Evolutionary conservation across 164 flowering plant species (phyloP).

Genomic region (Tinospora cordifolia): DNA sequence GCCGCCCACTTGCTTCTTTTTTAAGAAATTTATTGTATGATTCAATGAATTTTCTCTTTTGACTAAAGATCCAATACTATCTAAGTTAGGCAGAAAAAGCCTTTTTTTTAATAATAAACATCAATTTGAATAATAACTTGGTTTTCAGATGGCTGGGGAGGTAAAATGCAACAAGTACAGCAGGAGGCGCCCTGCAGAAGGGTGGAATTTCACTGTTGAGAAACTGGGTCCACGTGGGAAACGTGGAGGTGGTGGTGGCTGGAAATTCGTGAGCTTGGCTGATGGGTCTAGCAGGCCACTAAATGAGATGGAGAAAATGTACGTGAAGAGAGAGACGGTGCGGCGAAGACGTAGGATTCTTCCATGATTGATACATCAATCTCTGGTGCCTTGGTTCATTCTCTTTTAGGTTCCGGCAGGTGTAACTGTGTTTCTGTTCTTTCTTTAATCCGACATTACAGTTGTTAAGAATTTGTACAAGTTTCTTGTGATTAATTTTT

Average conservation of each 20-base stretch:
- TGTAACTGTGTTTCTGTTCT: too few species aligned
- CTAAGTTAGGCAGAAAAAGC: neutral
- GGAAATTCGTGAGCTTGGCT: slow-evolving; percentile 79
- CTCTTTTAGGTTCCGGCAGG: too few species aligned
- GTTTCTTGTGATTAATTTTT: too few species aligned
- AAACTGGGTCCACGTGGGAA: slow-evolving; percentile 69
- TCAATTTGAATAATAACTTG: neutral
- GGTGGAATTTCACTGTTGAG: slow-evolving; percentile 85
- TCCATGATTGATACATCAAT: slow-evolving; percentile 26
- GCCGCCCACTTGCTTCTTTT: neutral
- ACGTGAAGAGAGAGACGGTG: slow-evolving; percentile 68
- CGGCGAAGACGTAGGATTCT: slow-evolving; percentile 60
- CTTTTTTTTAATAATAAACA: too few species aligned
- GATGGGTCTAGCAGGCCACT: slow-evolving; percentile 86
- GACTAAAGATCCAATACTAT: neutral
- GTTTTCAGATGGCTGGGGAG: slow-evolving; percentile 66
- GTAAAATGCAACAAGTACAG: slow-evolving; percentile 84
- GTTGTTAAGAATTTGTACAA: too few species aligned
- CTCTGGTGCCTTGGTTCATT: too few species aligned
- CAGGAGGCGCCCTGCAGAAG: slow-evolving; percentile 59
- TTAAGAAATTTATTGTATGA: neutral
- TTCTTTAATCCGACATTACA: too few species aligned
- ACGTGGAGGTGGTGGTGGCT: slow-evolving; percentile 83
- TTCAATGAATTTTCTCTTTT: neutral
- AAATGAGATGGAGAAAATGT: slow-evolving; percentile 81